Conservation (phyloP, 345 rosid genomes). For the Brassica napus region DNA sequence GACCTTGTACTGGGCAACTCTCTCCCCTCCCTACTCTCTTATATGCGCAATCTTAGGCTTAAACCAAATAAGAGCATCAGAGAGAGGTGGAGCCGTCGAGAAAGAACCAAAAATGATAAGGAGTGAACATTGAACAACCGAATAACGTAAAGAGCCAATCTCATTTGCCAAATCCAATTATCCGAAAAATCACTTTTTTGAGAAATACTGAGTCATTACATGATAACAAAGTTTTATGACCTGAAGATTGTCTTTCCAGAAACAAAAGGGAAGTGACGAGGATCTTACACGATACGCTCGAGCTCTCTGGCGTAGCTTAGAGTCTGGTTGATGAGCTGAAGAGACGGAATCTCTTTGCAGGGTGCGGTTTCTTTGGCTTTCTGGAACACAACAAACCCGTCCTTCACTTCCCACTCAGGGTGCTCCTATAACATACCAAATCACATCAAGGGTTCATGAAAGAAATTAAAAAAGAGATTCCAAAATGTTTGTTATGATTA, state of each 20-base stretch:
- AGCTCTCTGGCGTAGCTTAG: constrained; percentile 96
- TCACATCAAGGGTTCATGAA: not conserved
- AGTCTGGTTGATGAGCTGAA: constrained; percentile 94
- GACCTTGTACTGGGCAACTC: constrained; percentile 1
- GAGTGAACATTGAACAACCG: not conserved
- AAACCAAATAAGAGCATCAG: not conserved
- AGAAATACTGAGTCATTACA: constrained; percentile 29
- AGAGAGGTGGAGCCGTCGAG: not conserved
- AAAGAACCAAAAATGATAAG: not conserved
- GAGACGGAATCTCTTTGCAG: constrained; percentile 95
- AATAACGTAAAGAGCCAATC: not conserved
- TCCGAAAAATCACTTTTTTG: not conserved
- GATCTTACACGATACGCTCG: constrained; percentile 80
- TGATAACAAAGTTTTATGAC: constrained; percentile 20
- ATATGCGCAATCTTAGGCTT: not conserved
- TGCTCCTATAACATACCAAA: constrained; percentile 53
- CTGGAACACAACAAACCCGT: constrained; percentile 76
- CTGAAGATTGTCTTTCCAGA: not conserved
- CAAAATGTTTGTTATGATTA: constrained; percentile 20
- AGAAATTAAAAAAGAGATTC: not conserved
- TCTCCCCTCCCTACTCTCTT: not conserved
- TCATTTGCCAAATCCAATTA: constrained; percentile 21
- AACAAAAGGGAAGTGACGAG: constrained; percentile 11
- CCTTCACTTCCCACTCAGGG: constrained; percentile 88
- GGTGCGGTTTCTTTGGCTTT: constrained; percentile 90